These are phyloP conservation scores for Monosporascus sp. DNA, from an alignment of 2,329 filamentous ascomycete species.

Conservation along the genomic window DNA sequence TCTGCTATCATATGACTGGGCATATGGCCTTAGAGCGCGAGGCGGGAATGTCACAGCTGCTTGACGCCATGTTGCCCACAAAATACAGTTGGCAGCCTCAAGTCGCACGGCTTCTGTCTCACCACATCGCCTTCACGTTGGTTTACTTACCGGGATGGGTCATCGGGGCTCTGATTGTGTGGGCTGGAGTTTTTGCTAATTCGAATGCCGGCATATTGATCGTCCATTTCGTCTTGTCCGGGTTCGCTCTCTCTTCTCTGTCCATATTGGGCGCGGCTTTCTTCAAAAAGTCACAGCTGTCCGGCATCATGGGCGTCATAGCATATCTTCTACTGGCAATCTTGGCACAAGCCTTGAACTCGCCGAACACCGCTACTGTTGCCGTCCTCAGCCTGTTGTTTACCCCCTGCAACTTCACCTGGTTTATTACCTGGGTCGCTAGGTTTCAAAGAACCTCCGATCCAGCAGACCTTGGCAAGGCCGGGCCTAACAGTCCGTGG, in stretches of 20 bases:
- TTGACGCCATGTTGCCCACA: conserved; percentile 89
- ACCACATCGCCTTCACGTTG: conserved; percentile 74
- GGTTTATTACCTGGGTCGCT: conserved; percentile 70
- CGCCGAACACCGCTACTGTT: conserved; percentile 58
- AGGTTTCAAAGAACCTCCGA: conserved; percentile 63
- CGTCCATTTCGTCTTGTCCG: conserved; percentile 70
- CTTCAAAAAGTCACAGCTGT: conserved; percentile 83
- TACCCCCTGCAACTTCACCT: conserved; percentile 82
- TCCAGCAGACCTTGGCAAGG: conserved; percentile 55
- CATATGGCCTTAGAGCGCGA: conserved; percentile 83
- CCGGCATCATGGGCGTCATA: conserved; percentile 74
- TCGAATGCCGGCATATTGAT: conserved; percentile 62
- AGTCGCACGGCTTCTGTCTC: conserved; percentile 68
- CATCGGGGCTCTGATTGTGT: conserved; percentile 62
- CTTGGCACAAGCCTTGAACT: conserved; percentile 68
- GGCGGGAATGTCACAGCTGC: conserved; percentile 77
- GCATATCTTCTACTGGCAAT: conserved; percentile 71
- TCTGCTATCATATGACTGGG: conserved; percentile 83
- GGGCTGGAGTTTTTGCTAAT: conserved; percentile 57
- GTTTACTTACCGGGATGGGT: conserved; percentile 83
- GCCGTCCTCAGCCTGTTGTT: conserved; percentile 71
- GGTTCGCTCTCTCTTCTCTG: conserved; percentile 72
- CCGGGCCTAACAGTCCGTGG: conserved; percentile 62
- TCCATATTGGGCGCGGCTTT: conserved; percentile 77
- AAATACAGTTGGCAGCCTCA: conserved; percentile 70